Evolutionary conservation across 192 early-diverging fungal genomes (phyloP), one percentile per base, ranked within the genome.

Genomic region (Backusella tarrabulga): DNA sequence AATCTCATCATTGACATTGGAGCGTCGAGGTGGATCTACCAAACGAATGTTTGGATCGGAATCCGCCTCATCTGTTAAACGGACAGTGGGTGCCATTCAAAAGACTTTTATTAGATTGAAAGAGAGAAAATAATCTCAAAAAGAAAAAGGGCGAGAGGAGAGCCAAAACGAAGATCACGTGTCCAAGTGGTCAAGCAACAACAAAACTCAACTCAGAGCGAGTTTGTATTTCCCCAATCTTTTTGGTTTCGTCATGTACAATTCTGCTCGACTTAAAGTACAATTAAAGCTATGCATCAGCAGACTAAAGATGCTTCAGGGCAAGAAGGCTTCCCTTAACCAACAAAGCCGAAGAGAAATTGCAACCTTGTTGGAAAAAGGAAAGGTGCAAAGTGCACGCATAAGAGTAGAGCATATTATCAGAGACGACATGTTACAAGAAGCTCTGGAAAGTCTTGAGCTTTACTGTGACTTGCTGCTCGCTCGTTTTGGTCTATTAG

Each of bases 381-480:
- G 92, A 78, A 99, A 98, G 72, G 88, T 88, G 42, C 93, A 95
- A 75, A 95, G 92, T 74, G 97, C 97, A 11, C 87, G 93, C 23
- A 93, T 97, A 35, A 84, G 95, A 71, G 95, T 95, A 5, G 97
- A 99, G 73, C 88, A 92, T 79, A 95, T 99, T 67, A 99, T 99
- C 71, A 91, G 97, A 19, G 97, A 98, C 73, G 97, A 99, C 86
- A 92, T 93, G 68, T 87, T 88, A 71, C 87, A 92, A n/a, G 97
- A 99, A 80, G 97, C 95, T 2, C 81, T 98, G 85, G 97, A 99
- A 80, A 94, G 97, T 41, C 83, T 98, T 42, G 95, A 97, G 79
- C 90, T 97, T 26, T 95, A 94, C 76, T 95, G 94, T 74, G 97
- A 99, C 76, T 81, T 97, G 29, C 81, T 99, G 19, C 74, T 92